Evolutionary conservation across 306 rosid genomes (phyloP).

Genomic region (Lablab purpureus): DNA sequence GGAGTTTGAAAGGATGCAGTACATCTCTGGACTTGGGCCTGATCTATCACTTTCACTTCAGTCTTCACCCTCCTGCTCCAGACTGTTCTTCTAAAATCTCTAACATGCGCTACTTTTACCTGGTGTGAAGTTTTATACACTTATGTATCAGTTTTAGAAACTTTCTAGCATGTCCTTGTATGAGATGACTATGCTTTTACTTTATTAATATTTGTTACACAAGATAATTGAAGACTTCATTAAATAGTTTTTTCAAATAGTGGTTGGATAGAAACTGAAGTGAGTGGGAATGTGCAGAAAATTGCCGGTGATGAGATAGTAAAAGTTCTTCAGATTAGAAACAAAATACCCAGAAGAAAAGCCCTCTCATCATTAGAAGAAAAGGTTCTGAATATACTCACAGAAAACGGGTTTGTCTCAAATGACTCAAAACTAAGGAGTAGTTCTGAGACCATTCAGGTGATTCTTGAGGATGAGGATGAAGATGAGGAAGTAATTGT

Average conservation of each 20-base stretch:
- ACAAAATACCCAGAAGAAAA: constrained; percentile 92
- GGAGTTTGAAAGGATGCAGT: neutral
- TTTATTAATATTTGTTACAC: constrained; percentile 2
- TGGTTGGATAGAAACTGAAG: constrained; percentile 37
- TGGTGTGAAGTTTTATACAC: constrained; percentile 9
- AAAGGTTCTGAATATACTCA: constrained; percentile 76
- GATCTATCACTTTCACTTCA: constrained; percentile 25
- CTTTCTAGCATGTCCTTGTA: constrained; percentile 21
- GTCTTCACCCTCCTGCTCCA: neutral
- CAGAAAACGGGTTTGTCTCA: constrained; percentile 82
- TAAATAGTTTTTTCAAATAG: constrained; percentile 29
- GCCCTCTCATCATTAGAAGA: constrained; percentile 85
- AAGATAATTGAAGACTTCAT: constrained; percentile 25
- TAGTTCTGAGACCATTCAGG: constrained; percentile 64
- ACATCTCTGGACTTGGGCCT: neutral
- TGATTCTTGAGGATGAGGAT: constrained; percentile 85
- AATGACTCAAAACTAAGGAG: constrained; percentile 55
- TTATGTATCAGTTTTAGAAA: constrained; percentile 25
- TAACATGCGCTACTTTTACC: neutral
- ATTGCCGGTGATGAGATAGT: constrained; percentile 82
- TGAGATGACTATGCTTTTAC: constrained; percentile 34
- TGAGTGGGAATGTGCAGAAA: constrained; percentile 65
- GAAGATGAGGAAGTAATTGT: constrained; percentile 95
- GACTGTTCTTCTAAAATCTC: neutral
- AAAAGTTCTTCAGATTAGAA: constrained; percentile 75